Conservation (phyloP, 345 rosid species). For the Citrus sinensis region DVS_A1.0 CM039163.1:50259001-50259500, state of each 20-base stretch:
- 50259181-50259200: not conserved
- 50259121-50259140: not conserved
- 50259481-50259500: not conserved
- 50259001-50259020: conserved; percentile 11
- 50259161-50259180: not conserved
- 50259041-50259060: conserved; percentile 12
- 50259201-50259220: not conserved
- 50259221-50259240: not conserved
- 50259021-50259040: conserved; percentile 5
- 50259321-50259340: not conserved
- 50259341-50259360: not conserved
- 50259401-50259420: too few species aligned
- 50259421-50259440: too few species aligned
- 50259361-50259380: not conserved
- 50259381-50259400: too few species aligned
- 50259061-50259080: conserved; percentile 1
- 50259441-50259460: too few species aligned
- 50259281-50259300: not conserved
- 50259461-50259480: too few species aligned
- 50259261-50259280: not conserved
- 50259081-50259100: conserved; percentile 3
- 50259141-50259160: not conserved
- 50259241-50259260: not conserved
- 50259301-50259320: not conserved
- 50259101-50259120: not conserved